Evolutionary conservation across 176 grass and related monocot species (phyloP), one percentile per base, ranked within the genome.

Genomic region (Miscanthus lutarioriparius): DNA sequence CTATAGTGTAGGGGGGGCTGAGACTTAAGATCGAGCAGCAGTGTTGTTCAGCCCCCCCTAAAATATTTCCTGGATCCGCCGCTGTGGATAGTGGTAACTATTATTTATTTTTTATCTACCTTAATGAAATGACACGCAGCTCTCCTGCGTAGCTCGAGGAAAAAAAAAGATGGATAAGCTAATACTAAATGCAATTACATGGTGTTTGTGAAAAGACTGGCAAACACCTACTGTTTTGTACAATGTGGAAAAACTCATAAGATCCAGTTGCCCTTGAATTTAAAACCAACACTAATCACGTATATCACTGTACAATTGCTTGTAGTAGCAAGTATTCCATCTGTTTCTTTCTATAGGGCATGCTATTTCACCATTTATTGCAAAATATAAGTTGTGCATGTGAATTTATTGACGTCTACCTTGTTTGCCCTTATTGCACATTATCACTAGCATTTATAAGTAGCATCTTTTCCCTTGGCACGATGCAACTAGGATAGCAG

Each of bases 261-360:
- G 23, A 63, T 26, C 59, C 61, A 28, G 61, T 28, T 64, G 4
- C n/a, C 25, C n/a, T 7, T 64, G 4, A 64, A 64, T 28, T 64
- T 14, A 64, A 64, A 64, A 64, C 61, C 61, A 27, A 64, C 23
- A 64, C 10, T 64, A 64, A 64, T 64, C 23, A 64, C 59, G 22
- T 43, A 71, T 25, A 41, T 25, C 39, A 44, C 11, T 26, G 25
- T 3, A 26, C 69, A 71, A n/a, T 43, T 43, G 38, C 11, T 25
- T 72, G 69, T 8, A 72, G 39, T 44, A 72, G n/a, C 69, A 72
- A 22, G 69, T 72, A 72, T 11, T 72, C 22, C 69, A 13, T 44
- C 69, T 43, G 68, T 2, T 44, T 72, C 10, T 72, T 70, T 72
- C 22, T 72, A 26, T 14, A 44, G 23, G 69, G 36, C 67, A 43